Percentiles rank a stretch among this genome's conserved stretches.
Conservation (phyloP, 2,329 filamentous ascomycete genomes). For the Aspergillus aculeatinus region DNA sequence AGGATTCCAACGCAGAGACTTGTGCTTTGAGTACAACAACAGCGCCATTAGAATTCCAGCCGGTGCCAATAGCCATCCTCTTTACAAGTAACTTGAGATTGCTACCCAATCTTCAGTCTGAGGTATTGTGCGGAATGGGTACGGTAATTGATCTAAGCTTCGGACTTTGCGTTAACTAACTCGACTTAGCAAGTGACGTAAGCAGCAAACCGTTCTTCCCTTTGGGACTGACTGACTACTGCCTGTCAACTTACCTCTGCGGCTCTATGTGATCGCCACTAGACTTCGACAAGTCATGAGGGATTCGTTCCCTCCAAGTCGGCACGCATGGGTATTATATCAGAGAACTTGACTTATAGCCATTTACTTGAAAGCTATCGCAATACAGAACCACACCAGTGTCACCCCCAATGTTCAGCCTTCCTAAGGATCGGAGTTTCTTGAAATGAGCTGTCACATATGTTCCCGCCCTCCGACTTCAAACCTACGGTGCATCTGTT, state of each 20-base stretch:
- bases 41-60: too few species aligned
- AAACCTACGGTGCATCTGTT: conserved; percentile 66
- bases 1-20: too few species aligned
- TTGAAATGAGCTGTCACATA: conserved; percentile 67
- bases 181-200: too few species aligned
- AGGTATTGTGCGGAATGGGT: too few species aligned
- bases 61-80: too few species aligned
- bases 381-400: neutral
- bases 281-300: neutral
- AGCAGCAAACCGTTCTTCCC: too few species aligned
- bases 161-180: too few species aligned
- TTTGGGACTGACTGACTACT: too few species aligned
- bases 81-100: too few species aligned
- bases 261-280: neutral
- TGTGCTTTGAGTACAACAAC: too few species aligned
- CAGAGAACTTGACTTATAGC: neutral
- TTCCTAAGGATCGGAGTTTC: conserved; percentile 4
- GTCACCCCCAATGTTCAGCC: neutral
- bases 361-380: neutral
- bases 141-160: too few species aligned
- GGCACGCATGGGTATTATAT: neutral
- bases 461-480: conserved; percentile 57
- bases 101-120: too few species aligned
- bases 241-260: neutral
- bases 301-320: neutral